Base-by-base conservation (phyloP, 352 stramenopile genomes). In the Phytophthora hybrid region DNA sequence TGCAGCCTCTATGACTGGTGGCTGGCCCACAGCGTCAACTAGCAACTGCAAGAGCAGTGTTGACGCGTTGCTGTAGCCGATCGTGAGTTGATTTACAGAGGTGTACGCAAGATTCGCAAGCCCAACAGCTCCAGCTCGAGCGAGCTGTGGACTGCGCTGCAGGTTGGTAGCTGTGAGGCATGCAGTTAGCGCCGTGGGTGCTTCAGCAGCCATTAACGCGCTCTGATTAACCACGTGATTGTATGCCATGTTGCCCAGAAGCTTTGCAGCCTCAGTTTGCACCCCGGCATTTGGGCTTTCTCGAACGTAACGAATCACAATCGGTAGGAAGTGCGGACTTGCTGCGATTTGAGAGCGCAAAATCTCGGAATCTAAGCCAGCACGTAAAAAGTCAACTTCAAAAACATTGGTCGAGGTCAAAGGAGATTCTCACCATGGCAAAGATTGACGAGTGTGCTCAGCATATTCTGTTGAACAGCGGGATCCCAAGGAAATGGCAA, bases 221-320 rank as follows among this genome's bases (percentile, higher is more conserved):
- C 78, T 91, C 61, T 94, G 88, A 54, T 94, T 94, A 0, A 93
- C 81, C 7, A 90, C 71, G 55, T 93, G 84, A 53, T 91, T 90
- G 63, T 67, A 89, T 8, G 84, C 83, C 13, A 93, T 68, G 39
- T 94, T 94, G 3, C 84, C 82, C 3, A 94, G 71, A 16, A 92
- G 76, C 34, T 92, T 92, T 5, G 85, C 81, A 8, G 85, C 85
- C 32, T 92, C 85, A 0, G 77, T 63, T 53, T 85, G 79, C 0
- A 94, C 84, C 7, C 14, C 32, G 1, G 79, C 39, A 31, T 72
- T 77, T 8, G 31, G 8, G 21, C 76, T 80, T 39, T 94, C 82
- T 10, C 76, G 73, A 1, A 93, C 63, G 32, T 93, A 90, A 18
- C 83, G 71, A 16, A 93, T 78, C 7, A 80, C 67, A 6, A 80